phyloP scores from a whole-genome alignment of 352 stramenopile species.

The Globisporangium viniferum region DNA sequence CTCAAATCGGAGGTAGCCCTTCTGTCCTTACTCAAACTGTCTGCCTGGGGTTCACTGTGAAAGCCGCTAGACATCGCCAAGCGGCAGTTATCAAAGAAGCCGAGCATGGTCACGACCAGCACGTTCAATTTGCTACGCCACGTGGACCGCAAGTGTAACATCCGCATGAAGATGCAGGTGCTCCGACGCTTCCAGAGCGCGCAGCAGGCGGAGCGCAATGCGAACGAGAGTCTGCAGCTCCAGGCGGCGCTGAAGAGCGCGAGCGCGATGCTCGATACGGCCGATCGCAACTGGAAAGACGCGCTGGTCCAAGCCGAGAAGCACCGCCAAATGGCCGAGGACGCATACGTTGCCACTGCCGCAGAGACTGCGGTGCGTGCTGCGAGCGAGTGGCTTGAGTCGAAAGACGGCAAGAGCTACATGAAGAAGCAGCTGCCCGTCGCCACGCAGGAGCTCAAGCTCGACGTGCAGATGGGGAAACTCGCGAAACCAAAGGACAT shows the following conservation, averaged over 20 bases:
- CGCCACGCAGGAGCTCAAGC: slow-evolving; percentile 49
- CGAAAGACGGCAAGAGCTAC: slow-evolving; percentile 50
- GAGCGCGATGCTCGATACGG: slow-evolving; percentile 23
- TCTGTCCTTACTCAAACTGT: not conserved
- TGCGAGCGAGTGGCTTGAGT: slow-evolving; percentile 55
- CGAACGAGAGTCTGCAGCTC: slow-evolving; percentile 27
- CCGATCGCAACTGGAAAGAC: slow-evolving; percentile 33
- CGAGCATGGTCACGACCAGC: slow-evolving; percentile 26
- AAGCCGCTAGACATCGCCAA: slow-evolving; percentile 62
- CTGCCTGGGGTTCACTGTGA: not conserved
- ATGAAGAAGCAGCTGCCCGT: slow-evolving; percentile 49
- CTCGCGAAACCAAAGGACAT: slow-evolving; percentile 31
- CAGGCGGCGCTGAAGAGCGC: slow-evolving; percentile 27
- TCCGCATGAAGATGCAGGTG: slow-evolving; percentile 60
- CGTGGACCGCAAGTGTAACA: slow-evolving; percentile 51
- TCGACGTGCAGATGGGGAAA: slow-evolving; percentile 38
- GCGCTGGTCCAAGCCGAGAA: slow-evolving; percentile 34
- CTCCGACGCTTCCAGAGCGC: slow-evolving; percentile 35
- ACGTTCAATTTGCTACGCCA: slow-evolving; percentile 36
- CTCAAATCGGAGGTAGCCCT: not conserved
- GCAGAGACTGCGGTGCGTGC: slow-evolving; percentile 16
- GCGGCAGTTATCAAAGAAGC: slow-evolving; percentile 26
- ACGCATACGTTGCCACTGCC: slow-evolving; percentile 21
- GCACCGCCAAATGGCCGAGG: slow-evolving; percentile 34
- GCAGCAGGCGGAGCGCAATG: slow-evolving; percentile 13